phyloP scores from a whole-genome alignment of 2,329 filamentous ascomycete genomes.

The Penicillium corylophilum region DNA sequence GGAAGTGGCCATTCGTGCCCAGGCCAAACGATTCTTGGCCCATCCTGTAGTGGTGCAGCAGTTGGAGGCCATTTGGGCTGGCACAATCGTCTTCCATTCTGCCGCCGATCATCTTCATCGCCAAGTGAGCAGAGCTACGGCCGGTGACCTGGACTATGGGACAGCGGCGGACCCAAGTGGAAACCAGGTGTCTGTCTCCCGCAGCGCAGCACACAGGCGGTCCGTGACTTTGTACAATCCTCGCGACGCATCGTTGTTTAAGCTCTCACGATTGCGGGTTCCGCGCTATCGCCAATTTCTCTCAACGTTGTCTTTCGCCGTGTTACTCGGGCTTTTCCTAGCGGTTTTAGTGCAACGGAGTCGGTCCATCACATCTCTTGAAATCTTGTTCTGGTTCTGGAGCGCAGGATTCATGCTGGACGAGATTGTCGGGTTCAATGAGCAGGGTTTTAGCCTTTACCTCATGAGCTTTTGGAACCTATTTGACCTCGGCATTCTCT shows the following conservation, averaged over 20 bases:
- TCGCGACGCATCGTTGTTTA: slow-evolving; percentile 83
- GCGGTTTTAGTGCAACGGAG: slow-evolving; percentile 76
- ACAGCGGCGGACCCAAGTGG: slow-evolving; percentile 23
- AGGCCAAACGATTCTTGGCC: slow-evolving; percentile 87
- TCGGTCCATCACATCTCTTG: slow-evolving; percentile 75
- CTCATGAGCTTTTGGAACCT: slow-evolving; percentile 98
- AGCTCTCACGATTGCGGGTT: slow-evolving; percentile 84
- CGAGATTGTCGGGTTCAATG: slow-evolving; percentile 92
- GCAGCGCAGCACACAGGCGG: slow-evolving; percentile 50
- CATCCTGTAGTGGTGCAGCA: slow-evolving; percentile 92
- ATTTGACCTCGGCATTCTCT: slow-evolving; percentile 85
- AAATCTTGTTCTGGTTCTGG: slow-evolving; percentile 96
- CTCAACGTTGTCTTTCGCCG: slow-evolving; percentile 81
- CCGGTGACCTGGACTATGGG: slow-evolving; percentile 26
- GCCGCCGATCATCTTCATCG: slow-evolving; percentile 82
- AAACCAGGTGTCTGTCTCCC: slow-evolving; percentile 18
- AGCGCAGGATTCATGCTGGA: slow-evolving; percentile 96
- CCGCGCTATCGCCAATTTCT: slow-evolving; percentile 89
- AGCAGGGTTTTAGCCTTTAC: slow-evolving; percentile 93
- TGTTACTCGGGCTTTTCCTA: slow-evolving; percentile 81
- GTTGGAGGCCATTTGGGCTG: slow-evolving; percentile 95
- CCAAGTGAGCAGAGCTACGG: slow-evolving; percentile 41
- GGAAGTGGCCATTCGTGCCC: slow-evolving; percentile 88
- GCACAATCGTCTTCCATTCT: slow-evolving; percentile 91
- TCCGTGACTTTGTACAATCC: slow-evolving; percentile 89